These are phyloP conservation scores for Helichrysum umbraculigerum DNA, from an alignment of 129 eudicot genomes.

Conservation along the genomic window DNA sequence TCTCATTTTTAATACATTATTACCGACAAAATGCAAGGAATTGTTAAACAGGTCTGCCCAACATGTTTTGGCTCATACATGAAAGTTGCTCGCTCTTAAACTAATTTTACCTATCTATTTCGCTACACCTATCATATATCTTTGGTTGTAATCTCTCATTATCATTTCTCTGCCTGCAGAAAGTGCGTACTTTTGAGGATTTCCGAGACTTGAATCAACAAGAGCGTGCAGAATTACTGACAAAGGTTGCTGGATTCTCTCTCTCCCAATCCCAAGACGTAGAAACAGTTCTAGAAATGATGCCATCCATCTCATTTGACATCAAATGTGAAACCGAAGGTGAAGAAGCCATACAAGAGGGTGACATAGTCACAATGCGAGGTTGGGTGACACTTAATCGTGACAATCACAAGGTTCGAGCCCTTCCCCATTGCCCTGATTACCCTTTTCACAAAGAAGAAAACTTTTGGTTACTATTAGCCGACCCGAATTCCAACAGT, in stretches of 20 bases:
- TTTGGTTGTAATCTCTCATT: neutral
- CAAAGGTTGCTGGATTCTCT: conserved; percentile 65
- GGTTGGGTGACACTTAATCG: conserved; percentile 90
- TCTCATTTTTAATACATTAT: too few species aligned
- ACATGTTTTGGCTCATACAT: too few species aligned
- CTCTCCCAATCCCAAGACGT: conserved; percentile 64
- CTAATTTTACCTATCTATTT: neutral
- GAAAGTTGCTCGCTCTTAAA: neutral
- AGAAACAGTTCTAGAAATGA: conserved; percentile 78
- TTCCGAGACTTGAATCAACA: conserved; percentile 64
- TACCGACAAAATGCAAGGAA: too few species aligned
- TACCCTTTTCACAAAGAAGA: conserved; percentile 87
- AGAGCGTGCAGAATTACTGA: conserved; percentile 74
- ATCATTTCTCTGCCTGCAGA: conserved; percentile 42
- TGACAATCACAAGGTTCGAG: conserved; percentile 49
- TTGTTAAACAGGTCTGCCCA: too few species aligned
- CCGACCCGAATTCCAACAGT: conserved; percentile 66
- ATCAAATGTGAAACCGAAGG: conserved; percentile 89
- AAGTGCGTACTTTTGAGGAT: conserved; percentile 76
- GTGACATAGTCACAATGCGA: conserved; percentile 80
- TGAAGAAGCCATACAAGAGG: conserved; percentile 96
- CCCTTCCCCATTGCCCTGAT: conserved; percentile 83
- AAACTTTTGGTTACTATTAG: conserved; percentile 79
- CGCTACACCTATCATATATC: neutral
- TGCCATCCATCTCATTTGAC: conserved; percentile 73